Evolutionary conservation across 73 alveolate genomes (phyloP).

Genomic region (Urostyla sp.): DNA sequence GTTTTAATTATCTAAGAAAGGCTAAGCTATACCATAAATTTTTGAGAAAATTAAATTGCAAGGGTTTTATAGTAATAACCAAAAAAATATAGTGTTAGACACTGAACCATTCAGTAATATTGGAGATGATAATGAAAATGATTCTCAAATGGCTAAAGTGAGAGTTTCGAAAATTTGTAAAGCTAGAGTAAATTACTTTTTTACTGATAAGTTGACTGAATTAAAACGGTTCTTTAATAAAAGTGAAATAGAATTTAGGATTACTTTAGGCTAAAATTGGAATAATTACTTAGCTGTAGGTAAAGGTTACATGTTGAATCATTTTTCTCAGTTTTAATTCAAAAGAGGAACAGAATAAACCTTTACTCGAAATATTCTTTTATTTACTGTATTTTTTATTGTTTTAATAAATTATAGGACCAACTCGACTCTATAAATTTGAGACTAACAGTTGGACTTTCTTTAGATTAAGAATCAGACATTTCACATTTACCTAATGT

Average conservation of each 20-base stretch:
- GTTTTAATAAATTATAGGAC: too few species aligned
- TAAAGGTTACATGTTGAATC: constrained; percentile 11
- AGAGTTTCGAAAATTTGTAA: constrained; percentile 26
- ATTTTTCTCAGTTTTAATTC: neutral
- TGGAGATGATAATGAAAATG: constrained; percentile 29
- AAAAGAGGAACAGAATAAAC: constrained; percentile 36
- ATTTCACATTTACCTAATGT: constrained; percentile 1
- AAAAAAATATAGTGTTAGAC: constrained; percentile 1
- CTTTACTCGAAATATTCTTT: constrained; percentile 10
- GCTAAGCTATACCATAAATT: constrained; percentile 14
- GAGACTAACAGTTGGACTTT: constrained; percentile 35
- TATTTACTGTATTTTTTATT: constrained; percentile 29
- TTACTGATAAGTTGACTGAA: constrained; percentile 4
- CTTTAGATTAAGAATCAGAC: constrained; percentile 21
- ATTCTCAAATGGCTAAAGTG: neutral
- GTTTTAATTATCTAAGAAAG: neutral
- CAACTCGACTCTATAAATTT: constrained; percentile 13
- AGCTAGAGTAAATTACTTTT: constrained; percentile 27
- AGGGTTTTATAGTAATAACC: neutral
- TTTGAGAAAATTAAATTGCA: constrained; percentile 15
- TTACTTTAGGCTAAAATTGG: constrained; percentile 41
- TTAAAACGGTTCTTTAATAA: constrained; percentile 2
- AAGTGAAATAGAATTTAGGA: constrained; percentile 39
- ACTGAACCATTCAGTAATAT: constrained; percentile 31
- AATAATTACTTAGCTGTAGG: constrained; percentile 30